Evolutionary conservation across 768 basidiomycete species (phyloP), one percentile per base, ranked within the genome.

Genomic region (Rubroboletus satanas): DNA sequence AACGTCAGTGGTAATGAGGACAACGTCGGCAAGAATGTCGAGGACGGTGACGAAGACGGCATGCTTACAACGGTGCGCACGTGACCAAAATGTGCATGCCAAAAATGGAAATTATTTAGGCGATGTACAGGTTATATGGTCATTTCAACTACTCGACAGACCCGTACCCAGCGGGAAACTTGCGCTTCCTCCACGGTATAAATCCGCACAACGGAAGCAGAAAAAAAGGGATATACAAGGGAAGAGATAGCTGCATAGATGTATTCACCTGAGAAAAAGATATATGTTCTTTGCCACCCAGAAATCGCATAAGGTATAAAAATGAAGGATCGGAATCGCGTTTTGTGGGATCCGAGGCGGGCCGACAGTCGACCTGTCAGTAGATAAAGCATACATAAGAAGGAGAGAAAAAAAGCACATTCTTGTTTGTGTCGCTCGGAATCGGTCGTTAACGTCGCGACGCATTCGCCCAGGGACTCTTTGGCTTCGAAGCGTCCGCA

Each of bases 381-480:
- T 60, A 65, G 56, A 60, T 62, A 59, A 58, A 55, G 55, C 53
- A 67, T 51, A 67, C 49, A 55, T 14, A 42, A 4, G 7, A 45
- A 42, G n/a, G 14, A 46, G 15, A 53, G 28, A n/a, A 23, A 32
- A 28, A 48, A 38, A 55, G n/a, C 6, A 41, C 18, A 15, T 8
- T 35, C 18, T 52, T 38, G 42, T 35, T 32, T 35, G 29, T 31
- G 18, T 42, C 28, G 17, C 21, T 46, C 26, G 37, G 29, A 18
- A 36, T 31, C 32, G 18, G 45, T 44, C 12, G 47, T 60, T 58
- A 70, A 18, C 69, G 66, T 28, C 38, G 61, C 17, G 68, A 62
- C 21, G 69, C 69, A 29, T 70, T 68, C 38, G 69, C 68, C 68
- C 68, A 70, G 15, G 49, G 68, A 29, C 68, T 70, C 60, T 66